Percentiles rank a stretch among this genome's conserved stretches.
phyloP scores from a whole-genome alignment of 345 rosid species.

The Syzygium aqueum region DNA sequence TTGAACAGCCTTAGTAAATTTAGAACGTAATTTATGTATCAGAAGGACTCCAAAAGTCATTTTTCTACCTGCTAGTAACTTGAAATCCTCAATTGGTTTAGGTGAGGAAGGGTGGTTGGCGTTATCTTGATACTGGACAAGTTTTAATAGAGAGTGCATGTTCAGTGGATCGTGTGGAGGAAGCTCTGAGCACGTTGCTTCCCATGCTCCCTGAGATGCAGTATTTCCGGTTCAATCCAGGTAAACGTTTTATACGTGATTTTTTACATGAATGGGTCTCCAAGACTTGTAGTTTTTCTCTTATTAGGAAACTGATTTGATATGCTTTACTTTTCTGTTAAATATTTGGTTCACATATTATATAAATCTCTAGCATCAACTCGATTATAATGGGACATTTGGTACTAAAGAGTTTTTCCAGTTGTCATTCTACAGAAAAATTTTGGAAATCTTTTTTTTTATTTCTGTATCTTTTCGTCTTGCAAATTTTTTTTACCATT shows the following conservation, averaged over 20 bases:
- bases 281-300: neutral
- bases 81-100: conserved; percentile 11
- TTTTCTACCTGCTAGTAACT: neutral
- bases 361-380: neutral
- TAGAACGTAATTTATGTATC: neutral
- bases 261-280: neutral
- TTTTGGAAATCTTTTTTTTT: neutral
- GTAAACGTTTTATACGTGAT: conserved; percentile 8
- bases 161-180: conserved; percentile 97
- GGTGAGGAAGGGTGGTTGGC: conserved; percentile 98
- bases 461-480: neutral
- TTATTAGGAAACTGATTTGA: neutral
- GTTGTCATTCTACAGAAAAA: neutral
- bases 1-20: neutral
- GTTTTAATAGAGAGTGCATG: conserved; percentile 98
- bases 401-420: neutral
- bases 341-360: neutral
- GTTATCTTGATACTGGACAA: conserved; percentile 96
- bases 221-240: conserved; percentile 92
- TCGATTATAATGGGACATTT: neutral
- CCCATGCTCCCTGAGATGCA: conserved; percentile 93
- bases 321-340: neutral
- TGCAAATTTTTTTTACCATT: neutral
- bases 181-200: conserved; percentile 89
- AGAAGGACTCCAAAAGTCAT: neutral